These are phyloP conservation scores for Ophidiomyces ophidiicola DNA, from an alignment of 2,329 filamentous ascomycete species.

Conservation along the genomic window DNA sequence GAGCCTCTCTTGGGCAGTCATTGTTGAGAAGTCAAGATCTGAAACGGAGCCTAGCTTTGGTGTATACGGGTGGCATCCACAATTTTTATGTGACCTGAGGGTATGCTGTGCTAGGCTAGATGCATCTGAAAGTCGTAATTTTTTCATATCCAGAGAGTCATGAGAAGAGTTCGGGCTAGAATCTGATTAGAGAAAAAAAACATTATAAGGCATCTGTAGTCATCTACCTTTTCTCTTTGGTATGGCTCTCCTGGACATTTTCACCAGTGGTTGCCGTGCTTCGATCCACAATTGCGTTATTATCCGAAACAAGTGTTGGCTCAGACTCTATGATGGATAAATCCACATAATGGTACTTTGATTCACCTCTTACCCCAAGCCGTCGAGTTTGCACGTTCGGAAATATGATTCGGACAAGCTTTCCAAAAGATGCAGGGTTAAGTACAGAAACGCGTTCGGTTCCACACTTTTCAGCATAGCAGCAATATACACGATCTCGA, in stretches of 20 bases:
- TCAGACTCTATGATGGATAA: slow-evolving; percentile 37
- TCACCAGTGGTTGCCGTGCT: slow-evolving; percentile 5
- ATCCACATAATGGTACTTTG: slow-evolving; percentile 83
- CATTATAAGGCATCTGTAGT: neutral
- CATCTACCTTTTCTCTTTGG: slow-evolving; percentile 7
- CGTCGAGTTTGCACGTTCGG: slow-evolving; percentile 86
- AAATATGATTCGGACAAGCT: slow-evolving; percentile 90
- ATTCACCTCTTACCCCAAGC: slow-evolving; percentile 86
- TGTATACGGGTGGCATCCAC: slow-evolving; percentile 7
- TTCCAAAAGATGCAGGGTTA: slow-evolving; percentile 95
- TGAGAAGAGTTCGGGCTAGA: slow-evolving; percentile 2
- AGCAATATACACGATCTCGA: slow-evolving; percentile 83
- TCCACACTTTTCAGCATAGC: slow-evolving; percentile 85
- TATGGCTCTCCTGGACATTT: slow-evolving; percentile 2
- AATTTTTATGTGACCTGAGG: neutral
- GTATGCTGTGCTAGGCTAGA: neutral
- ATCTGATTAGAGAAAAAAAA: slow-evolving; percentile 1
- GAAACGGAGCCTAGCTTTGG: slow-evolving; percentile 3
- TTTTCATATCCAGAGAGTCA: neutral
- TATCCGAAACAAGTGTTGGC: slow-evolving; percentile 22
- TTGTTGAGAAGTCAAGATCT: slow-evolving; percentile 11
- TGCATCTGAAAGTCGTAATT: neutral
- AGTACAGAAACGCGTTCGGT: slow-evolving; percentile 88
- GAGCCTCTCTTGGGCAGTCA: slow-evolving; percentile 28
- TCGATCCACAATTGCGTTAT: slow-evolving; percentile 3